phyloP scores from a whole-genome alignment of 2,329 filamentous ascomycete genomes.

The Fusarium goolgardi region DNA sequence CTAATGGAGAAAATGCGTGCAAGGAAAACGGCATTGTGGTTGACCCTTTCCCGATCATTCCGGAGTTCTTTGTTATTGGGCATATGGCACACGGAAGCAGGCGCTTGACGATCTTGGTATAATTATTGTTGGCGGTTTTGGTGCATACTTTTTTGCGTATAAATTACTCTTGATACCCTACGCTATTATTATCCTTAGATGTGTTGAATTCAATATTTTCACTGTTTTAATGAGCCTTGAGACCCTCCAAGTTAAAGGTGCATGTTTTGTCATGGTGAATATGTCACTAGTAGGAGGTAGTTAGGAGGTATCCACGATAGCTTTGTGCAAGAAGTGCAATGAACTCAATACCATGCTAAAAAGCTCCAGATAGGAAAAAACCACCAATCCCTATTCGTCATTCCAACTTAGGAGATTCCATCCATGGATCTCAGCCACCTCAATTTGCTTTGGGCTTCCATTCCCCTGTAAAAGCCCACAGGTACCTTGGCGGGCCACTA shows the following conservation, averaged over 20 bases:
- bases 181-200: constrained; percentile 31
- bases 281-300: constrained; percentile 6
- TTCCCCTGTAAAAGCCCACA: constrained; percentile 24
- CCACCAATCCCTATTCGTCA: constrained; percentile 30
- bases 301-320: constrained; percentile 6
- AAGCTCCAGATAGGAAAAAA: constrained; percentile 10
- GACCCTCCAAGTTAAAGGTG: neutral
- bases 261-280: constrained; percentile 8
- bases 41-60: constrained; percentile 21
- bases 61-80: constrained; percentile 29
- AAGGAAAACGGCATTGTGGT: constrained; percentile 20
- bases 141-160: constrained; percentile 28
- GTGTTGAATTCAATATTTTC: constrained; percentile 20
- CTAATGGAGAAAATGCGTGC: constrained; percentile 20
- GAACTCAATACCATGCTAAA: constrained; percentile 5
- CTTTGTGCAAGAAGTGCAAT: constrained; percentile 16
- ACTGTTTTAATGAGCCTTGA: neutral
- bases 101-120: constrained; percentile 20
- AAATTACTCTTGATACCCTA: constrained; percentile 44
- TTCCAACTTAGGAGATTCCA: constrained; percentile 18
- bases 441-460: constrained; percentile 35
- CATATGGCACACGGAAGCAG: constrained; percentile 18
- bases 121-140: constrained; percentile 14
- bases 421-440: constrained; percentile 32
- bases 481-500: constrained; percentile 28